Conservation (phyloP, 2,329 filamentous ascomycete species). For the Thelonectria blattea region DNA sequence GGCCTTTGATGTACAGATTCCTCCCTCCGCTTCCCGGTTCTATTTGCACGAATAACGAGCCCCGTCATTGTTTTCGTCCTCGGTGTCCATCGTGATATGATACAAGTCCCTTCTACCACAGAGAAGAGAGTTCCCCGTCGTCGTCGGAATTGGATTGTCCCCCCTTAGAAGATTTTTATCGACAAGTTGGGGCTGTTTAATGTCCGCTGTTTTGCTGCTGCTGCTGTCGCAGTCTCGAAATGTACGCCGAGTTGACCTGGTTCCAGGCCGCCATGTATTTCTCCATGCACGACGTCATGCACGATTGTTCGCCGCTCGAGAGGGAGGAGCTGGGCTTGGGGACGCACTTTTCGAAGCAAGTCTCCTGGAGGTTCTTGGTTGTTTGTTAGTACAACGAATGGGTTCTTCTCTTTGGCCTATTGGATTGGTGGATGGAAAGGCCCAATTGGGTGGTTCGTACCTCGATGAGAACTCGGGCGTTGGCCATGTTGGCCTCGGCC, state of each 20-base stretch:
- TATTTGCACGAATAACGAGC: too few species aligned
- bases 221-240: slow-evolving; percentile 67
- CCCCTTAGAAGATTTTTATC: background rate
- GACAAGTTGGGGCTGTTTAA: slow-evolving; percentile 8
- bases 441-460: slow-evolving; percentile 46
- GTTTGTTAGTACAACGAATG: background rate
- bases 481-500: slow-evolving; percentile 68
- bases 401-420: too few species aligned
- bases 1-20: slow-evolving; percentile 20
- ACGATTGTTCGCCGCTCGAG: slow-evolving; percentile 71
- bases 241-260: slow-evolving; percentile 71
- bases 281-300: slow-evolving; percentile 79
- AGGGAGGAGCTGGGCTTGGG: slow-evolving; percentile 71
- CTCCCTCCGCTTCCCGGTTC: too few species aligned
- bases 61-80: background rate
- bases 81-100: slow-evolving; percentile 34
- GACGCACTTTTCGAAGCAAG: slow-evolving; percentile 81
- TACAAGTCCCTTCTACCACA: slow-evolving; percentile 27
- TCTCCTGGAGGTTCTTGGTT: slow-evolving; percentile 78
- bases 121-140: slow-evolving; percentile 2
- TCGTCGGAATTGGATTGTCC: background rate
- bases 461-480: slow-evolving; percentile 73
- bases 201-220: slow-evolving; percentile 53
- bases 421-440: background rate
- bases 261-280: slow-evolving; percentile 87